Evolutionary conservation across 345 rosid species (phyloP), one percentile per base, ranked within the genome.

Genomic region (Brassica carinata): DNA sequence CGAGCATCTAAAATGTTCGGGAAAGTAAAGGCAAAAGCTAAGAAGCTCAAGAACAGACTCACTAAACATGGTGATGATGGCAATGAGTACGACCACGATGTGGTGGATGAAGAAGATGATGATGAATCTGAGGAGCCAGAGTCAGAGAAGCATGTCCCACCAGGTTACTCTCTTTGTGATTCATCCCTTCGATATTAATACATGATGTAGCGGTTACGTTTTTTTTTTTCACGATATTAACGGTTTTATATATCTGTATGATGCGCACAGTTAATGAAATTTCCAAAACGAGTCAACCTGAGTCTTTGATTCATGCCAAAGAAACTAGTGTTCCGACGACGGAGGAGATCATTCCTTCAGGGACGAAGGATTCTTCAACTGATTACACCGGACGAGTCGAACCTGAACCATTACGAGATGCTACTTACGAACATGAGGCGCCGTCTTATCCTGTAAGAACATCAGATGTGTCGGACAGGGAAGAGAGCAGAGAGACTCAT

Each of bases 21-120:
- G 85, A 92, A 85, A 79, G 94, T 89, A 59, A 94, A 89, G 79
- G 93, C 84, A 1, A 92, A 76, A 82, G 98, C 97, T 1, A 91
- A 74, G 85, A 90, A 88, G 86, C 67, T 94, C 13, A 94, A 87
- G 84, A 85, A 90, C 85, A 83, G 90, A 2, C 73, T 94, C 10
- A 81, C 80, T 2, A 84, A 83, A 43, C 90, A 88, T n/a, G 76
- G 23, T 3, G 11, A 64, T 1, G 76, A 88, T 8, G 76, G 23
- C 3, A 18, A 78, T 1, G 75, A 77, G 9, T 63, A 79, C 10
- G 80, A 81, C 79, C 87, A 85, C 67, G 90, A 87, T 69, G 78
- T 87, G 3, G 43, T 30, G 40, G 68, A 29, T 0, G 69, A 65
- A 8, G 90, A 86, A 72, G 93, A 90, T 64, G 88, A 87, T 2